Conservation (phyloP, 2,329 filamentous ascomycete genomes). For the Pseudocercospora fijiensis region DNA sequence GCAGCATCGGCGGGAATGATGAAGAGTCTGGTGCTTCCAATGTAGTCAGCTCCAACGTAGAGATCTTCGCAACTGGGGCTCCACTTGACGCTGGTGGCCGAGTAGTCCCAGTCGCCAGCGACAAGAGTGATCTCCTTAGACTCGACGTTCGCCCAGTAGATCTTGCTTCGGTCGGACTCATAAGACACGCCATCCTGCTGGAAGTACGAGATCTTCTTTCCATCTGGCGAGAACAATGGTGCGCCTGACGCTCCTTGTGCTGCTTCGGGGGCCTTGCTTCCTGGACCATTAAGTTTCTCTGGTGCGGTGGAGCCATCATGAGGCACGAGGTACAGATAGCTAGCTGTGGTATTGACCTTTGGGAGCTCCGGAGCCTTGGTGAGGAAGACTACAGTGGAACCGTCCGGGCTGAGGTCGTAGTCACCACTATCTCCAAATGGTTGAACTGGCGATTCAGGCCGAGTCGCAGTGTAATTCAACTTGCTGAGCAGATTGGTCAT, state of each 20-base stretch:
- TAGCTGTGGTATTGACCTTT: constrained; percentile 29
- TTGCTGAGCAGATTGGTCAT: constrained; percentile 28
- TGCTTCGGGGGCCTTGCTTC: constrained; percentile 26
- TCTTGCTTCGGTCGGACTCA: constrained; percentile 28
- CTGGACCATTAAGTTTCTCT: constrained; percentile 29
- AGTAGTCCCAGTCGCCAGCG: constrained; percentile 29
- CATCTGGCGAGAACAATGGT: constrained; percentile 27
- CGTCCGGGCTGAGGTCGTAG: constrained; percentile 31
- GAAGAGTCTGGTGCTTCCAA: constrained; percentile 29
- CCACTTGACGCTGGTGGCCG: constrained; percentile 25
- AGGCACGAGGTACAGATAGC: constrained; percentile 31
- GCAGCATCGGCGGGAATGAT: constrained; percentile 27
- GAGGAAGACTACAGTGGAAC: constrained; percentile 29
- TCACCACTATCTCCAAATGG: constrained; percentile 26
- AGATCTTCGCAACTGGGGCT: constrained; percentile 21
- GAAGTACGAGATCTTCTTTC: constrained; percentile 27
- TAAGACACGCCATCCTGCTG: constrained; percentile 31
- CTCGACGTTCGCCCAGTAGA: constrained; percentile 28
- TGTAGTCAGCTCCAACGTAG: constrained; percentile 27
- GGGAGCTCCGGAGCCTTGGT: constrained; percentile 30
- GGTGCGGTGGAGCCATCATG: constrained; percentile 31
- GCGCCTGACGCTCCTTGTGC: constrained; percentile 28
- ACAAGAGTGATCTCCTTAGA: constrained; percentile 26
- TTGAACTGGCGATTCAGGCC: constrained; percentile 29
- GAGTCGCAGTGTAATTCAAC: constrained; percentile 28